phyloP scores from a whole-genome alignment of 257 asterid species.

The Solanum rostratum region DNA sequence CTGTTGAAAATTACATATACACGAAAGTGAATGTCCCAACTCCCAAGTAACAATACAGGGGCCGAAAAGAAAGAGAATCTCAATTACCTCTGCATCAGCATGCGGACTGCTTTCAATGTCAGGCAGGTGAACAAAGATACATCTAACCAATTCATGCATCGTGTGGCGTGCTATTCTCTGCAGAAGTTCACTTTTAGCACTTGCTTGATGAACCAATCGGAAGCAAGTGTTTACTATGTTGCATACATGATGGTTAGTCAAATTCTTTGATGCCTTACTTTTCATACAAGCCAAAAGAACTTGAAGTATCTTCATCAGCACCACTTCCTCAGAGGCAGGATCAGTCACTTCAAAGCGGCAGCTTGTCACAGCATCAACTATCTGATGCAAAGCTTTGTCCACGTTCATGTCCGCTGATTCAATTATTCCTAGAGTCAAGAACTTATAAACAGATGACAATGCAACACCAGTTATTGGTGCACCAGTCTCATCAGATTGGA shows the following conservation, averaged over 20 bases:
- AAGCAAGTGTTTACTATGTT: constrained; percentile 84
- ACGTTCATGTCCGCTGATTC: constrained; percentile 59
- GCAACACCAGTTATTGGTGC: constrained; percentile 98
- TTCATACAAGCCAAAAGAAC: constrained; percentile 97
- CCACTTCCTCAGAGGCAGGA: constrained; percentile 98
- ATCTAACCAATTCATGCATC: constrained; percentile 84
- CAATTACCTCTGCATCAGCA: constrained; percentile 40
- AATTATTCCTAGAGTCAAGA: constrained; percentile 67
- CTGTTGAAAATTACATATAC: neutral
- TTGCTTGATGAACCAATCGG: constrained; percentile 89
- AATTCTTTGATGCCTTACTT: constrained; percentile 59
- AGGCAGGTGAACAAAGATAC: constrained; percentile 73
- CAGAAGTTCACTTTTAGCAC: constrained; percentile 79
- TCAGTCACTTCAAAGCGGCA: constrained; percentile 98
- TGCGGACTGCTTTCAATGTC: constrained; percentile 22
- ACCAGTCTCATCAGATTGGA: constrained; percentile 94
- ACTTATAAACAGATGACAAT: constrained; percentile 76
- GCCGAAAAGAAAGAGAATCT: neutral
- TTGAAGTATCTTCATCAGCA: constrained; percentile 90
- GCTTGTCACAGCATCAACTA: constrained; percentile 95
- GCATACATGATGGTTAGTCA: constrained; percentile 84
- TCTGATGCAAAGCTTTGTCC: constrained; percentile 62
- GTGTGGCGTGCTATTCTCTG: constrained; percentile 90
- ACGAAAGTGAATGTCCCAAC: neutral
- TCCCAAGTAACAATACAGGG: neutral